A percentile compares a stretch with the other conserved stretches of the same genome.
Conservation (phyloP, 192 early-diverging fungal species). For the Podila clonocystis region DNA sequence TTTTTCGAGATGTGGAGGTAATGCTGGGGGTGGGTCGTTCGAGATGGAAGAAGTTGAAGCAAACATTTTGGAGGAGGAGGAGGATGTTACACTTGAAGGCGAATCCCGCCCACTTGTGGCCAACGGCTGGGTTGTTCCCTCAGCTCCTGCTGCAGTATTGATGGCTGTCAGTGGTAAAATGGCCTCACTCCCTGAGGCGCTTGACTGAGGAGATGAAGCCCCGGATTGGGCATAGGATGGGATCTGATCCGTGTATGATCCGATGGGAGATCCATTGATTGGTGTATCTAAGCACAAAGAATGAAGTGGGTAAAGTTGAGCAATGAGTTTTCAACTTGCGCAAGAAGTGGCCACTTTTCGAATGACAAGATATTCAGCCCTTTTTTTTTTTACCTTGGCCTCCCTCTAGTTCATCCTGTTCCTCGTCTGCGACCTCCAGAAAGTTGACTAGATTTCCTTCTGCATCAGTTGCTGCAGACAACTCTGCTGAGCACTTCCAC, state of each 20-base stretch:
- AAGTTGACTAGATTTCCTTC: slow-evolving; percentile 98
- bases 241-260: slow-evolving; percentile 45
- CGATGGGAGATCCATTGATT: slow-evolving; percentile 41
- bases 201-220: slow-evolving; percentile 51
- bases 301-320: no score
- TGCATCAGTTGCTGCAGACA: slow-evolving; percentile 90
- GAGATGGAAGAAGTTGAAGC: slow-evolving; percentile 21
- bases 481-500: slow-evolving; percentile 94
- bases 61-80: slow-evolving; percentile 21
- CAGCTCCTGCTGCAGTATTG: slow-evolving; percentile 49
- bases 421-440: slow-evolving; percentile 83
- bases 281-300: slow-evolving; percentile 18
- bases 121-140: slow-evolving; percentile 11
- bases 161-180: slow-evolving; percentile 37
- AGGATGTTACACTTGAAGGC: slow-evolving; percentile 18
- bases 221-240: slow-evolving; percentile 32
- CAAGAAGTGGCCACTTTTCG: no score
- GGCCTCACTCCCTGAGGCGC: slow-evolving; percentile 35
- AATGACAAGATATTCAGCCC: no score
- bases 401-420: slow-evolving; percentile 66
- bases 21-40: slow-evolving; percentile 75
- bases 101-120: slow-evolving; percentile 45
- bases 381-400: slow-evolving; percentile 31
- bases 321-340: slow-evolving; percentile 6
- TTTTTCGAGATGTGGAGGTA: slow-evolving; percentile 94